These are phyloP conservation scores for Backusella tuberculispora DNA, from an alignment of 192 early-diverging fungal species.

Conservation along the genomic window DNA sequence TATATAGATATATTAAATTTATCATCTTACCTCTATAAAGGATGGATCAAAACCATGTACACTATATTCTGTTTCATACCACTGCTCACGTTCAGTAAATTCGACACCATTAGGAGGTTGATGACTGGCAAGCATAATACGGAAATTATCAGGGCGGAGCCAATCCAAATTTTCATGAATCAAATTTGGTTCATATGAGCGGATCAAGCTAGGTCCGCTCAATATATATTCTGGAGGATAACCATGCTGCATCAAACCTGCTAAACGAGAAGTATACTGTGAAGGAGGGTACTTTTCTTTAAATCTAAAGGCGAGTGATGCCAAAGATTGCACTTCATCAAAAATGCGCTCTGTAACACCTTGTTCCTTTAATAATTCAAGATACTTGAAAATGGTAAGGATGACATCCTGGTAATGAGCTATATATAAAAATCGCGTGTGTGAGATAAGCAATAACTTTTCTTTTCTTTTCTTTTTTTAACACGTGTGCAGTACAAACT, in stretches of 20 bases:
- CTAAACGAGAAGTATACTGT: constrained; percentile 64
- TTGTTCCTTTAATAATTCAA: constrained; percentile 71
- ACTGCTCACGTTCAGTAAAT: constrained; percentile 64
- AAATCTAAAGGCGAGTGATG: constrained; percentile 63
- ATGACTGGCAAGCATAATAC: constrained; percentile 49
- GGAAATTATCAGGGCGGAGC: constrained; percentile 68
- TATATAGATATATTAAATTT: not conserved
- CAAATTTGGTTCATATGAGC: constrained; percentile 64
- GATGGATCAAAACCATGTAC: constrained; percentile 59
- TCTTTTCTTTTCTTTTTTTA: constrained; percentile 38
- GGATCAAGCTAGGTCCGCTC: constrained; percentile 49
- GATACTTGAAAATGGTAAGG: constrained; percentile 83
- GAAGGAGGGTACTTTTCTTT: constrained; percentile 71
- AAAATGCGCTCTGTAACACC: constrained; percentile 82
- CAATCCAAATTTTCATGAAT: constrained; percentile 66
- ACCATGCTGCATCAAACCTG: constrained; percentile 75
- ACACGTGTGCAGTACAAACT: constrained; percentile 45
- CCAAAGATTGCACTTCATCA: constrained; percentile 68
- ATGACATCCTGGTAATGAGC: constrained; percentile 73
- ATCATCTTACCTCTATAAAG: constrained; percentile 49
- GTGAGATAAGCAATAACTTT: constrained; percentile 45
- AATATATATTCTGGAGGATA: constrained; percentile 71
- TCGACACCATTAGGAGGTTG: constrained; percentile 47
- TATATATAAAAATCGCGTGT: constrained; percentile 51
- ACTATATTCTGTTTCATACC: constrained; percentile 84